phyloP scores from a whole-genome alignment of 495 filamentous ascomycete genomes.

The Trichoderma reesei region DNA sequence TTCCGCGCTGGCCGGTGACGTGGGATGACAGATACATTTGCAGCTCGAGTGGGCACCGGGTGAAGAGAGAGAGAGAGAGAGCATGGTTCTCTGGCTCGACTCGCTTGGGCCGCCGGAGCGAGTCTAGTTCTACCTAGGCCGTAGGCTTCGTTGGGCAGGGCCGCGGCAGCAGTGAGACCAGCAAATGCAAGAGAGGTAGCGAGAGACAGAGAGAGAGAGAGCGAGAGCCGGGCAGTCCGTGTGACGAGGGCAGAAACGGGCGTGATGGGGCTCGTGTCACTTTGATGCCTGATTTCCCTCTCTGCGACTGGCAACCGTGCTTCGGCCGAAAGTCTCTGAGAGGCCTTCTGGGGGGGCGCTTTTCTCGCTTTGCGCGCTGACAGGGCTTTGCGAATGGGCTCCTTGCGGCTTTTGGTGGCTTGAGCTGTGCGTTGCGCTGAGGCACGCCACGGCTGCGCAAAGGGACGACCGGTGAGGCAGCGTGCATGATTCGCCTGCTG shows the following conservation, averaged over 20 bases:
- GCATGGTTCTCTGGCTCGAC: slow-evolving; percentile 1
- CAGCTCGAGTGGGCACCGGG: slow-evolving; percentile 4
- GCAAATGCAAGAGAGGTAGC: background rate
- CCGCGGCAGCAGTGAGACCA: background rate
- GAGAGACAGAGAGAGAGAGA: no score
- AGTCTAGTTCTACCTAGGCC: background rate
- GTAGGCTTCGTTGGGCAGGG: background rate
- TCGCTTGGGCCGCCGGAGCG: background rate
- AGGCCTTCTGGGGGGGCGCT: no score
- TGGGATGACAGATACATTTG: background rate
- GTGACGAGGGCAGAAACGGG: background rate
- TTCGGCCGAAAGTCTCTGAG: no score
- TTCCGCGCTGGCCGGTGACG: background rate
- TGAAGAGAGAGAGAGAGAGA: background rate
- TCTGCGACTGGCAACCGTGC: no score
- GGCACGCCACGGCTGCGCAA: background rate
- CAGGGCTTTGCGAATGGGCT: no score
- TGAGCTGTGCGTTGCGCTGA: background rate
- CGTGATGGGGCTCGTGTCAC: background rate
- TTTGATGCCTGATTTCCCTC: slow-evolving; percentile 1
- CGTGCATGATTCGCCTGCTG: background rate
- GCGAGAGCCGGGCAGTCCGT: background rate
- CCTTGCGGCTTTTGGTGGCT: background rate
- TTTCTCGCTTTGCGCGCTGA: no score
- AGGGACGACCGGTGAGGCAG: background rate